These are phyloP conservation scores for Fusarium temperatum DNA, from an alignment of 2,329 filamentous ascomycete species.

Conservation along the genomic window DNA sequence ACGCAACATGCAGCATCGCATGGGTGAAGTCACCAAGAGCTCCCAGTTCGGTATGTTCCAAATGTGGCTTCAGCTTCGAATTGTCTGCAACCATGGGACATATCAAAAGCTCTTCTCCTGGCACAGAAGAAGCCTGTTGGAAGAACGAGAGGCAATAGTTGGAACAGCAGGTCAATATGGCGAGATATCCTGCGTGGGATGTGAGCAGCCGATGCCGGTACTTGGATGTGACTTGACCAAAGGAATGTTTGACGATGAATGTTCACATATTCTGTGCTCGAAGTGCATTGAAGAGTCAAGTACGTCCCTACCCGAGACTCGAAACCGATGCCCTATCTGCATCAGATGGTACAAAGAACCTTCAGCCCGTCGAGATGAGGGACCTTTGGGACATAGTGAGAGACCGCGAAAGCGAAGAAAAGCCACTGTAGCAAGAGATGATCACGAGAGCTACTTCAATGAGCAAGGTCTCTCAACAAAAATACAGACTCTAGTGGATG, in stretches of 20 bases:
- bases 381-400: no score
- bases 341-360: background rate
- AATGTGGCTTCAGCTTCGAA: background rate
- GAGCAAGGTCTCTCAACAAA: background rate
- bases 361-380: accelerated
- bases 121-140: background rate
- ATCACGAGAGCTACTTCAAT: slow-evolving; percentile 1
- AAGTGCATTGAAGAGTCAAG: background rate
- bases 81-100: background rate
- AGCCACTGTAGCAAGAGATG: accelerated
- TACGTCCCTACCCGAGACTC: accelerated
- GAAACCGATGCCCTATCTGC: background rate
- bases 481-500: background rate
- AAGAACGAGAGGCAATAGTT: background rate
- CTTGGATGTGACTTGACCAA: background rate
- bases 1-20: background rate
- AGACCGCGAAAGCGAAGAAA: background rate
- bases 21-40: slow-evolving; percentile 1
- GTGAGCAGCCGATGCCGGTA: background rate
- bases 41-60: slow-evolving; percentile 8
- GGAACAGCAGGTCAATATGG: background rate
- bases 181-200: background rate
- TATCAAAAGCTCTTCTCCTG: slow-evolving; percentile 4
- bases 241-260: background rate
- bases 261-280: background rate